Base-by-base conservation (phyloP, 164 flowering plant species). In the Nymphaea colorata region DNA sequence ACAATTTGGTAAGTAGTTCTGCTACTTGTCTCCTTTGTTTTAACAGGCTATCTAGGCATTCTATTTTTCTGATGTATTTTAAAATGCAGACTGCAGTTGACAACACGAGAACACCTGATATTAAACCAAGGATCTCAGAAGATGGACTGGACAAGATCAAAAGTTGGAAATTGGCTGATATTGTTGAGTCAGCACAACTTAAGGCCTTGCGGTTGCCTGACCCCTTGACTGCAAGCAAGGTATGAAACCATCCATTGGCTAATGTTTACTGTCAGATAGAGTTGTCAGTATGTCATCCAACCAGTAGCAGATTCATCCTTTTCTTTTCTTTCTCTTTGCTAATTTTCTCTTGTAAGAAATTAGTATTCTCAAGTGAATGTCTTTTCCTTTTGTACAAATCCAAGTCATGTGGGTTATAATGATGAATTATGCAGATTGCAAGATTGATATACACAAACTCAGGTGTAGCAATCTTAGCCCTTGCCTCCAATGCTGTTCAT, bases 401-500 rank as follows among this genome's bases (percentile, higher is more conserved):
- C 57, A 10, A 8, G 57, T 51, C 4, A 51, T 51, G 14, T 51
- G 57, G 15, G 36, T 55, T 55, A 55, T 55, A 17, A 6, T 17
- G 16, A 7, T 61, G 64, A 7, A 17, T 17, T 61, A 11, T 67
- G 75, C 78, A 87, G 93, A 78, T 87, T 68, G 78, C 76, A 17
- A 68, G 88, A 25, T 69, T 87, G 66, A 76, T 84, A 41, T 87
- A 84, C 68, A 87, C 90, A 11, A 85, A 87, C 66, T 82, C 87
- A 66, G 93, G 93, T 2, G 63, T 77, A 12, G 83, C 85, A 47
- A 42, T 87, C 8, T 70, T 87, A 71, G 88, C 88, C 47, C 84
- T 86, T 67, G 80, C 72, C 3, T 79, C 87, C 42, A 86, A 79
- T 82, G 93, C 85, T 4, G 76, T 81, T 53, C 93, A 87, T 68